These are phyloP conservation scores for Marasmius fiardii DNA, from an alignment of 1,284 basidiomycete genomes.

Conservation along the genomic window DNA sequence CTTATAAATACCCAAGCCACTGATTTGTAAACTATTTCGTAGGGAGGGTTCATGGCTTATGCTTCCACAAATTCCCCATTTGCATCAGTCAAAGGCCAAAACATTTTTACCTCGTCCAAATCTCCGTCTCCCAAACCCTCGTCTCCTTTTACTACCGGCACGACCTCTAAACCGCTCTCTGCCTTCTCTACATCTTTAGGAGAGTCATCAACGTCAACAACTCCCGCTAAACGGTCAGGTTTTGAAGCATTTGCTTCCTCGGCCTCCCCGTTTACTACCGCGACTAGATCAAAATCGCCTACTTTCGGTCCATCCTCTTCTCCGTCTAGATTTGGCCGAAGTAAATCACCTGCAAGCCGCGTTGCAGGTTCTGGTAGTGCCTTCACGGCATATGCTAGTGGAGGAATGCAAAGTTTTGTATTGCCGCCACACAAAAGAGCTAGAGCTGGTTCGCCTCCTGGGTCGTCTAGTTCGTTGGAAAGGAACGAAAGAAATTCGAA, in stretches of 20 bases:
- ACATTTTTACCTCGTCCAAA: conserved; percentile 45
- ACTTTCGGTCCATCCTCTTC: conserved; percentile 29
- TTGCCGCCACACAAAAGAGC: conserved; percentile 49
- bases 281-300: conserved; percentile 48
- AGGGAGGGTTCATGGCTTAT: conserved; percentile 73
- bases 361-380: conserved; percentile 39
- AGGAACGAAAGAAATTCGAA: conserved; percentile 35
- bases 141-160: neutral
- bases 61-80: conserved; percentile 70
- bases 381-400: conserved; percentile 57
- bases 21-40: conserved; percentile 6
- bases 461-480: conserved; percentile 42
- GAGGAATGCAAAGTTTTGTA: conserved; percentile 46
- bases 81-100: conserved; percentile 62
- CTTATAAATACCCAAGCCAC: conserved; percentile 11
- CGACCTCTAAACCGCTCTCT: neutral
- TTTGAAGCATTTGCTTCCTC: conserved; percentile 64
- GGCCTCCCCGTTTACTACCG: conserved; percentile 57
- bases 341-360: conserved; percentile 50
- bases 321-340: conserved; percentile 36
- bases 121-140: conserved; percentile 12
- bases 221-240: conserved; percentile 47
- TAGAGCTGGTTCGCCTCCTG: conserved; percentile 47
- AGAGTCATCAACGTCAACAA: conserved; percentile 26
- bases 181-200: conserved; percentile 9